Evolutionary conservation across 305 asterid genomes (phyloP), one percentile per base, ranked within the genome.

Genomic region (Solanum hybrid): DNA sequence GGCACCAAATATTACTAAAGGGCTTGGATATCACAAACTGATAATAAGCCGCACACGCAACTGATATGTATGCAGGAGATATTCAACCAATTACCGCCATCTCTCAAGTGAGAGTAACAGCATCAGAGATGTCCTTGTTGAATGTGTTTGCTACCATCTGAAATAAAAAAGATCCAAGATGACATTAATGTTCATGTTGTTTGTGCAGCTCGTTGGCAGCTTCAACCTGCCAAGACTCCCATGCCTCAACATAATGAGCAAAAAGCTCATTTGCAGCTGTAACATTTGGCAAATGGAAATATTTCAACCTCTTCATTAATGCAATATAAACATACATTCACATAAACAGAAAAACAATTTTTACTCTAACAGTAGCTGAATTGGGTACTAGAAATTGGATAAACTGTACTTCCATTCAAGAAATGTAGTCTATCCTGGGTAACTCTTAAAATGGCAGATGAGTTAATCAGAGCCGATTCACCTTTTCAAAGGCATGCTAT

Each of bases 201-300:
- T 51, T 91, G 89, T 91, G 91, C 91, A 89, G 92, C 92, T 91
- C 87, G 61, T 91, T 92, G 87, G 87, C 93, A 64, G 95, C 94
- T 91, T 94, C 95, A 76, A 89, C 92, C 87, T 89, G 84, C 97
- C 96, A 95, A 75, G 89, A 86, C 86, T 91, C 94, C 96, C 96
- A 93, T 42, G 98, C 97, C 86, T 94, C 96, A 89, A 92, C 91
- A 91, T 92, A 95, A 91, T 95, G 98, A 57, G 89, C 91, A 79
- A 95, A 91, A 89, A 95, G 92, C 51, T 95, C 92, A 64, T 90
- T 88, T 28, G 92, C 37, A 51, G 92, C 98, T 95, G 96, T 92
- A 87, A 93, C 64, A 91, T 87, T 26, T 86, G 82, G 40, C 18
- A 86, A 31, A 64, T 87, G 74, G 89, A 64, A 80, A 74, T 33